phyloP scores from a whole-genome alignment of 2,329 filamentous ascomycete genomes.

The Metarhizium brunneum region DNA sequence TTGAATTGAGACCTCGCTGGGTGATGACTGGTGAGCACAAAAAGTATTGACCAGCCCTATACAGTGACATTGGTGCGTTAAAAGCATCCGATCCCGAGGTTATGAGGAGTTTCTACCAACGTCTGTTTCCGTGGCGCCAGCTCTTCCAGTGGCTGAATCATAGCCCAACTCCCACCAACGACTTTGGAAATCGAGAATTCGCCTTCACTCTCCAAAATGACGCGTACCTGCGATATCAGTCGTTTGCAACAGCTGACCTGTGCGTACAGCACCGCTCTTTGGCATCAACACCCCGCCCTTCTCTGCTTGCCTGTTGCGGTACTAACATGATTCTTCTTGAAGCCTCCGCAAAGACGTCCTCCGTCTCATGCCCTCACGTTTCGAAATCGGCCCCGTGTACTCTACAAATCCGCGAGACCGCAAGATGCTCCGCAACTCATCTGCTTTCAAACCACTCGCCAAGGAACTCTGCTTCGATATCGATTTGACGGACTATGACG shows the following conservation, averaged over 20 bases:
- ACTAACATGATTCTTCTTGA: conserved; percentile 5
- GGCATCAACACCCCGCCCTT: not conserved
- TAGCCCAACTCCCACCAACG: conserved; percentile 71
- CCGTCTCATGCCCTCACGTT: conserved; percentile 78
- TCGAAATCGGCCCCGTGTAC: conserved; percentile 98
- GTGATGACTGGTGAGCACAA: too few relatives aligned
- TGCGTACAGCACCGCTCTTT: conserved; percentile 16
- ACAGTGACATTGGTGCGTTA: conserved; percentile 26
- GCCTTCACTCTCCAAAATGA: conserved; percentile 92
- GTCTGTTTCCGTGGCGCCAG: conserved; percentile 87
- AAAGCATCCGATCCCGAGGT: conserved; percentile 67
- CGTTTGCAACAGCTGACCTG: conserved; percentile 44
- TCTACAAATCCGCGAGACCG: conserved; percentile 87
- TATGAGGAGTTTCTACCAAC: conserved; percentile 90
- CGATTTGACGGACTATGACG: conserved; percentile 97
- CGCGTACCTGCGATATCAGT: conserved; percentile 87
- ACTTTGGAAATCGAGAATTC: conserved; percentile 92
- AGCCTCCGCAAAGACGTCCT: conserved; percentile 88
- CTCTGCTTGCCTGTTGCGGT: not conserved
- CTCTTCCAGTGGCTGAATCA: conserved; percentile 99
- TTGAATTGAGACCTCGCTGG: too few relatives aligned
- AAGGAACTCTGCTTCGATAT: conserved; percentile 99
- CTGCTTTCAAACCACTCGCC: conserved; percentile 73
- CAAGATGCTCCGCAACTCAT: conserved; percentile 73
- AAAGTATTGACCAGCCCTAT: not conserved